phyloP scores from a whole-genome alignment of 192 early-diverging fungal genomes.

The Backusella westeae region DNA sequence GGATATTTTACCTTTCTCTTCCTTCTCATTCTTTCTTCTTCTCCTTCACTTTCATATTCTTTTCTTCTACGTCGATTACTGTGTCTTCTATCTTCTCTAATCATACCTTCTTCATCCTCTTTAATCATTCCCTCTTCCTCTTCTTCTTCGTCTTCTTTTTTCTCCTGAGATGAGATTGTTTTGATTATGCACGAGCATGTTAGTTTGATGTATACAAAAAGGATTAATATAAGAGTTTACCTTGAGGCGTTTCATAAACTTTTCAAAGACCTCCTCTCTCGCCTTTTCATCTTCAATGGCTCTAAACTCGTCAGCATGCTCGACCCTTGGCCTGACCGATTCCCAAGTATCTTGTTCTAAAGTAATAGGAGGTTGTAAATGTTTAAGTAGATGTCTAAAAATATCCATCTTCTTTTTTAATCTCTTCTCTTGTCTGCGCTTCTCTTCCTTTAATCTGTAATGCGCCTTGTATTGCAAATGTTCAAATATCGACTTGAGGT shows the following conservation, averaged over 20 bases:
- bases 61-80: conserved; percentile 28
- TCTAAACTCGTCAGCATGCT: conserved; percentile 57
- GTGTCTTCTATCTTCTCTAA: conserved; percentile 43
- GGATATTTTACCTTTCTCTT: conserved; percentile 24
- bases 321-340: conserved; percentile 44
- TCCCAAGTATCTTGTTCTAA: conserved; percentile 66
- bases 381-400: conserved; percentile 71
- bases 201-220: neutral
- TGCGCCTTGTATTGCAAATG: conserved; percentile 47
- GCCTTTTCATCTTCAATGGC: conserved; percentile 64
- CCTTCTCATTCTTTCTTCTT: conserved; percentile 24
- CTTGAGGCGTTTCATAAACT: conserved; percentile 61
- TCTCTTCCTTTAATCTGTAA: conserved; percentile 66
- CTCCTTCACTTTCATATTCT: conserved; percentile 31
- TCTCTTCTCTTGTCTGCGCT: conserved; percentile 64
- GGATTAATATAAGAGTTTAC: conserved; percentile 31
- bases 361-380: conserved; percentile 52
- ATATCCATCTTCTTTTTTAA: conserved; percentile 74
- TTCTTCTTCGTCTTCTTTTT: conserved; percentile 44
- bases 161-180: conserved; percentile 16
- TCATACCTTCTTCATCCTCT: conserved; percentile 66
- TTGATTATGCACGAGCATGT: neutral
- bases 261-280: conserved; percentile 72
- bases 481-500: conserved; percentile 49
- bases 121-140: conserved; percentile 45